These are phyloP conservation scores for Juglanconis oblonga DNA, from an alignment of 2,329 filamentous ascomycete species.

Conservation along the genomic window DNA sequence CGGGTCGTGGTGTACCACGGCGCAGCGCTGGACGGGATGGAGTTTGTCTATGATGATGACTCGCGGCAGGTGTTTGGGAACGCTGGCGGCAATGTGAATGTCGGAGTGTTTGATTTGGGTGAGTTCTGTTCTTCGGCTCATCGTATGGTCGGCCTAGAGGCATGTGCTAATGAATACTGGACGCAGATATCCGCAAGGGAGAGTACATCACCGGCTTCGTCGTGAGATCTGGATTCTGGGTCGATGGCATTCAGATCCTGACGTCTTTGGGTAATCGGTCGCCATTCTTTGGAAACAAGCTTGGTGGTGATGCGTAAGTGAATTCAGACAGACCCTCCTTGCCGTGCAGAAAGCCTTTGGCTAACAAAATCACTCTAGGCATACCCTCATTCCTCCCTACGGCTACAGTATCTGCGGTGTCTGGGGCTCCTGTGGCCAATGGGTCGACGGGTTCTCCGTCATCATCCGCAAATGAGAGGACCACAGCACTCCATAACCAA, in stretches of 20 bases:
- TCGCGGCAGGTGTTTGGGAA: slow-evolving; percentile 86
- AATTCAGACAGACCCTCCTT: neutral
- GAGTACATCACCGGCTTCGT: slow-evolving; percentile 87
- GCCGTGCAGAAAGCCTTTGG: neutral
- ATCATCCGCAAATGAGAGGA: slow-evolving; percentile 39
- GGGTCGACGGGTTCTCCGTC: slow-evolving; percentile 83
- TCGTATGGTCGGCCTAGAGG: neutral
- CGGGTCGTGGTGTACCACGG: slow-evolving; percentile 76
- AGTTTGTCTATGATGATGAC: slow-evolving; percentile 89
- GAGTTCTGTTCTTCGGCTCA: slow-evolving; percentile 30
- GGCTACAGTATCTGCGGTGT: slow-evolving; percentile 88
- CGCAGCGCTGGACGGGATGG: slow-evolving; percentile 74
- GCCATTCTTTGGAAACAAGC: slow-evolving; percentile 75
- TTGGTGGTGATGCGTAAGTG: slow-evolving; percentile 78
- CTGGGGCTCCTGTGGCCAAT: slow-evolving; percentile 74
- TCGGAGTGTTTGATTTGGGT: slow-evolving; percentile 77
- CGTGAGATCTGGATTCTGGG: slow-evolving; percentile 74
- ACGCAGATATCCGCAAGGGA: slow-evolving; percentile 72
- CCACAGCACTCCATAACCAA: neutral
- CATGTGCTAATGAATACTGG: neutral
- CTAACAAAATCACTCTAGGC: slow-evolving; percentile 48
- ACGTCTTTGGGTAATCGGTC: slow-evolving; percentile 88
- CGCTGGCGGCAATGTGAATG: slow-evolving; percentile 65
- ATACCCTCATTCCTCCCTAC: slow-evolving; percentile 82
- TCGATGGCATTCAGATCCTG: slow-evolving; percentile 86